Base-by-base conservation (phyloP, 139 green algal species). In the Chlamydomonas asymmetrica region DNA sequence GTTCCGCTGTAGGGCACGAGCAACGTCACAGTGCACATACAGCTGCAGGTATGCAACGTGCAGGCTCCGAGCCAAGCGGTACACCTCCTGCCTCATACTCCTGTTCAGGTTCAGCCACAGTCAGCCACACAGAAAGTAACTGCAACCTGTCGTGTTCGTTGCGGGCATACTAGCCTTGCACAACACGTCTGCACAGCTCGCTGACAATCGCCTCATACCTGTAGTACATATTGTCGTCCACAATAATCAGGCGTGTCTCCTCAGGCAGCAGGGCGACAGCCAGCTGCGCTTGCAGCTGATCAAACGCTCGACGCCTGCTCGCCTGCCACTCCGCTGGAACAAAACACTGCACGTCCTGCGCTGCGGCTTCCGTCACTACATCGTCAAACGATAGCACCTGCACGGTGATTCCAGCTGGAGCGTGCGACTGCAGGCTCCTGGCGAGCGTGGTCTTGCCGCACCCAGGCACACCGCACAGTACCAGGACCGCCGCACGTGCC, bases 41-140 rank as follows among this genome's bases (percentile, higher is more conserved):
- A 66, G 50, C 37, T 74, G 67, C 52, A 74, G 50, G 67, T 66
- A 74, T n/a, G 52, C 67, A n/a, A 39, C 35, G 35, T 52, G 52
- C 5, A 18, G 52, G 67, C 65, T 52, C 2, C 67, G 67, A 31
- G 67, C 67, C 6, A 48, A n/a, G 0, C 27, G 67, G 52, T 56
- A 74, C 25, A 74, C 37, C 67, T 65, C 52, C 37, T 74, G 39
- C 1, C 67, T 50, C 67, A 74, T 74, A 35, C 67, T 74, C 52
- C 22, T 20, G 52, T 32, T 34, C 20, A 34, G 27, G 54, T 62
- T 23, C 32, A 13, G 3, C 22, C 13, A 9, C 20, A 7, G 35
- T 5, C 40, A 59, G 40, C 66, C 63, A 27, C 66, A 49, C 34
- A 74, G 23, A 7, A 66, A 52, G 6, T 56, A 31, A 37, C 65